phyloP scores from a whole-genome alignment of 495 filamentous ascomycete genomes.

The Acidomyces sp. region DNA sequence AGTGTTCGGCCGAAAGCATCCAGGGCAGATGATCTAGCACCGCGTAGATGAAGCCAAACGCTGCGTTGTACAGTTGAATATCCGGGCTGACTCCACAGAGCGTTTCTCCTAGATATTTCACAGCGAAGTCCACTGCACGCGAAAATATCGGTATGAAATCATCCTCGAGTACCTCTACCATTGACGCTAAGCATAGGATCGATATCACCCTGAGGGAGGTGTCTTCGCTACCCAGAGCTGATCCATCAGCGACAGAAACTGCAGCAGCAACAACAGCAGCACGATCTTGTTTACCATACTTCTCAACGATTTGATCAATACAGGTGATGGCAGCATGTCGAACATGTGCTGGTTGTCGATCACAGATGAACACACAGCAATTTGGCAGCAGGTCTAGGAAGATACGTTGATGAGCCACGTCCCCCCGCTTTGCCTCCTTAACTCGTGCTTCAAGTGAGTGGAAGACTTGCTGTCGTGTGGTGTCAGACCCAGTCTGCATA shows the following conservation, averaged over 20 bases:
- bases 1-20: constrained; percentile 62
- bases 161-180: constrained; percentile 75
- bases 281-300: constrained; percentile 77
- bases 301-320: constrained; percentile 78
- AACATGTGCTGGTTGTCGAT: constrained; percentile 49
- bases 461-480: constrained; percentile 65
- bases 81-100: constrained; percentile 45
- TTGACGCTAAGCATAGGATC: constrained; percentile 74
- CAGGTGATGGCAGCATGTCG: constrained; percentile 74
- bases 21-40: constrained; percentile 71
- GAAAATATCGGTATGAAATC: constrained; percentile 73
- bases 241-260: constrained; percentile 56
- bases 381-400: constrained; percentile 61
- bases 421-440: constrained; percentile 49
- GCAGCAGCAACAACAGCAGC: constrained; percentile 52
- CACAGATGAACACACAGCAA: constrained; percentile 57
- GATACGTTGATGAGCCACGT: constrained; percentile 26
- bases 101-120: constrained; percentile 53
- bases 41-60: constrained; percentile 61
- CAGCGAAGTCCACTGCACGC: too few relatives aligned
- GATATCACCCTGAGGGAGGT: constrained; percentile 62
- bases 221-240: constrained; percentile 63
- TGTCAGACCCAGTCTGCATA: constrained; percentile 54
- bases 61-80: constrained; percentile 60
- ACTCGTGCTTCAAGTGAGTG: constrained; percentile 64